phyloP scores from a whole-genome alignment of 83 land plant species.

The Picea mariana region DNA sequence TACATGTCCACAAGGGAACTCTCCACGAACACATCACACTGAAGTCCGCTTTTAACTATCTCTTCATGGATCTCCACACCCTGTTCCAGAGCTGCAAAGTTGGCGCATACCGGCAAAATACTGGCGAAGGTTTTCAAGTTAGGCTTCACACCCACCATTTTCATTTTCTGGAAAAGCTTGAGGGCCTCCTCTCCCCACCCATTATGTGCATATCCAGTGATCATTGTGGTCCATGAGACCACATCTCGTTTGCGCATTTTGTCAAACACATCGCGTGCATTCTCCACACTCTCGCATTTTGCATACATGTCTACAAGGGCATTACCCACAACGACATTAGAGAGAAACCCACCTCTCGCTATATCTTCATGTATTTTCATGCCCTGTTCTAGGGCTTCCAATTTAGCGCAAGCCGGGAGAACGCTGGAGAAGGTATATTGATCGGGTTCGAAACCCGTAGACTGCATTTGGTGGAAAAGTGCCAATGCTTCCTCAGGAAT shows the following conservation, averaged over 20 bases:
- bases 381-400: conserved; percentile 33
- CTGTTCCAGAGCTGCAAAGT: neutral
- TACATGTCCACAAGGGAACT: neutral
- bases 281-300: neutral
- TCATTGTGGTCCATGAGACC: conserved; percentile 15
- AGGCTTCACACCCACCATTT: conserved; percentile 31
- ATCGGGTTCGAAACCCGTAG: conserved; percentile 29
- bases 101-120: no score
- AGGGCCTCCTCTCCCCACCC: conserved; percentile 37
- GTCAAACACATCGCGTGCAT: conserved; percentile 11
- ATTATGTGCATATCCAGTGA: conserved; percentile 7
- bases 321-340: conserved; percentile 51
- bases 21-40: neutral
- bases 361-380: conserved; percentile 44
- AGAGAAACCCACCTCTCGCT: conserved; percentile 31
- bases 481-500: conserved; percentile 46
- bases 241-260: conserved; percentile 17
- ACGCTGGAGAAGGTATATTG: conserved; percentile 38
- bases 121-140: conserved; percentile 35
- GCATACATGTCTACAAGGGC: conserved; percentile 24
- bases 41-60: neutral
- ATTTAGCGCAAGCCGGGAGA: conserved; percentile 39
- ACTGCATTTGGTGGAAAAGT: conserved; percentile 47
- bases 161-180: conserved; percentile 38
- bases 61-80: neutral